Evolutionary conservation across 192 early-diverging fungal genomes (phyloP).

Genomic region (Fimicolochytrium jonesii): DNA sequence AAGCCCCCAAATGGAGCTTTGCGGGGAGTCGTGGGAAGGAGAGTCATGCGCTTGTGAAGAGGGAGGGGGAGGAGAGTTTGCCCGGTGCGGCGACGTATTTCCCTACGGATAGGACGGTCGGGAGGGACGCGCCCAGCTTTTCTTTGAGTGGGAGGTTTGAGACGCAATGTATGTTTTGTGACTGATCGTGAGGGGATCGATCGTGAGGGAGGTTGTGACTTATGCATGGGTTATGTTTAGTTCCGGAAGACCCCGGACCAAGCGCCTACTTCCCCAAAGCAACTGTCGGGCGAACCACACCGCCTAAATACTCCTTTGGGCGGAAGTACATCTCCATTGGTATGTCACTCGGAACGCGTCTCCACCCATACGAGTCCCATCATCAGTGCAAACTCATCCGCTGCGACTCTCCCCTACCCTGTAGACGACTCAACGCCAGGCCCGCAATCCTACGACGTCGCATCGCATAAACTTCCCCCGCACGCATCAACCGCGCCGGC

Average conservation of each 20-base stretch:
- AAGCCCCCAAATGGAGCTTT: constrained; percentile 45
- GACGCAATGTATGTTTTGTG: no score
- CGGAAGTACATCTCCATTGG: constrained; percentile 25
- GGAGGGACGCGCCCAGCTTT: constrained; percentile 31
- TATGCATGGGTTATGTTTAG: no score
- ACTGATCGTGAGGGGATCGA: no score
- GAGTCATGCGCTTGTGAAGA: no score
- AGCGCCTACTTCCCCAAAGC: constrained; percentile 37
- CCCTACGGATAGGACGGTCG: constrained; percentile 19
- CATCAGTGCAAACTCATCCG: no score
- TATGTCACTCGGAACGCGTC: no score
- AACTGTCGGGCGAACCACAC: constrained; percentile 22
- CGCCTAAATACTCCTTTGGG: constrained; percentile 51
- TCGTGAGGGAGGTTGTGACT: no score
- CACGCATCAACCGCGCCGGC: constrained; percentile 30
- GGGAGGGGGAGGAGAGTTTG: constrained; percentile 19
- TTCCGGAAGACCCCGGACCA: constrained; percentile 35
- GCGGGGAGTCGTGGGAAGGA: constrained; percentile 3
- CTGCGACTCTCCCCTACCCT: background rate
- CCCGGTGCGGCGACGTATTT: constrained; percentile 43
- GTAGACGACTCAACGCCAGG: constrained; percentile 44
- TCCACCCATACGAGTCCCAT: no score
- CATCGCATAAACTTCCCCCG: constrained; percentile 25
- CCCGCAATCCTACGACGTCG: constrained; percentile 46
- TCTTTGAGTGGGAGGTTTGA: constrained; percentile 41